phyloP scores from a whole-genome alignment of 305 asterid species.

The Rubia balearica region DNA sequence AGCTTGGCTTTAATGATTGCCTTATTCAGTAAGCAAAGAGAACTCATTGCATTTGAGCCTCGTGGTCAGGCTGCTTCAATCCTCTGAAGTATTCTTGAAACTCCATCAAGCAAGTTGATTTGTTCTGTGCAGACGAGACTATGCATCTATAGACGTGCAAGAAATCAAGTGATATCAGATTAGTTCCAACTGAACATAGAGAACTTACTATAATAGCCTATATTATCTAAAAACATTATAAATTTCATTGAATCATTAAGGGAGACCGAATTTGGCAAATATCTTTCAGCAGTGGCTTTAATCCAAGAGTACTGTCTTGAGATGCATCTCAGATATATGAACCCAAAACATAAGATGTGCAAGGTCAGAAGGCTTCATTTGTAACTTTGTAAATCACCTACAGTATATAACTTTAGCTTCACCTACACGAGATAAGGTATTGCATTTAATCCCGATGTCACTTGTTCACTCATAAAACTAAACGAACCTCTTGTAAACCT shows the following conservation, averaged over 20 bases:
- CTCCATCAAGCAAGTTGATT: slow-evolving; percentile 31
- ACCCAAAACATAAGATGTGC: too few species aligned
- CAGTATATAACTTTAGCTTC: too few species aligned
- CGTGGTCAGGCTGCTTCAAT: slow-evolving; percentile 83
- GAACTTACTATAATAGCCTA: neutral
- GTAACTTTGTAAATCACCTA: too few species aligned
- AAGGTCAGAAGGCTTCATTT: too few species aligned
- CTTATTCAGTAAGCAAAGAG: slow-evolving; percentile 57
- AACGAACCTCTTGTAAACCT: too few species aligned
- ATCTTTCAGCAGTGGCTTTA: neutral
- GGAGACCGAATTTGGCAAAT: neutral
- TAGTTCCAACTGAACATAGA: neutral
- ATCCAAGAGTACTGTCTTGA: too few species aligned
- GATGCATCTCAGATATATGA: too few species aligned
- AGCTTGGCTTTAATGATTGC: slow-evolving; percentile 57
- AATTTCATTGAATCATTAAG: too few species aligned
- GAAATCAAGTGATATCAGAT: slow-evolving; percentile 1
- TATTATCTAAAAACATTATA: neutral
- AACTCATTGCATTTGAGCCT: slow-evolving; percentile 67
- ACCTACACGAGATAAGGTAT: too few species aligned
- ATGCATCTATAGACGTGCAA: slow-evolving; percentile 54
- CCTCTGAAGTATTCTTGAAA: slow-evolving; percentile 45
- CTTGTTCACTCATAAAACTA: too few species aligned
- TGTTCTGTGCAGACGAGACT: slow-evolving; percentile 56
- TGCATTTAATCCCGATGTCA: too few species aligned